Evolutionary conservation across 768 basidiomycete genomes (phyloP).

Genomic region (Rhodotorula sphaerocarpa): DNA sequence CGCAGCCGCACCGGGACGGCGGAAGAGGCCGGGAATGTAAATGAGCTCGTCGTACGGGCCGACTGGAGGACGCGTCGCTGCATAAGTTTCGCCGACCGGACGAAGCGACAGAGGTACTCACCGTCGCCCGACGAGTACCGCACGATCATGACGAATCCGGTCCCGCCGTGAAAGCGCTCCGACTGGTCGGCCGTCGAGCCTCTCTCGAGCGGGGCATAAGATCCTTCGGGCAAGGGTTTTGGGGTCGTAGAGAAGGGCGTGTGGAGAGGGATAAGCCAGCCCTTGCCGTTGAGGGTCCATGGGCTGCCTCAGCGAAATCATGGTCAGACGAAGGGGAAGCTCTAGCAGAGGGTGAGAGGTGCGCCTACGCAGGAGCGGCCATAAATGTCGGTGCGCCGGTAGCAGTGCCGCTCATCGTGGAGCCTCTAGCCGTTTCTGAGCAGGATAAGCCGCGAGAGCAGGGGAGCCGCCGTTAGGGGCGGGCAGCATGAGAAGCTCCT

Average conservation of each 20-base stretch:
- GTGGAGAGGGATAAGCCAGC: constrained; percentile 21
- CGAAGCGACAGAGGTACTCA: neutral
- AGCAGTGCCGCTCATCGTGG: no score
- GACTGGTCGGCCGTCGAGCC: constrained; percentile 3
- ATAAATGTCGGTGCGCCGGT: no score
- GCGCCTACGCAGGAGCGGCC: no score
- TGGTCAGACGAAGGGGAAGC: no score
- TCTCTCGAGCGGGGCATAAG: constrained; percentile 6
- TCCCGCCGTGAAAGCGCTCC: constrained; percentile 8
- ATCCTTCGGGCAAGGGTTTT: neutral
- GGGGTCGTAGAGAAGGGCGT: constrained; percentile 11
- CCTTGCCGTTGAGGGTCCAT: constrained; percentile 15
- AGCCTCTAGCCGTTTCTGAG: no score
- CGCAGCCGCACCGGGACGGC: neutral
- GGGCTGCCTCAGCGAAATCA: no score
- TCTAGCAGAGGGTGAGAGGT: no score
- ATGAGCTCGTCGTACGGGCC: constrained; percentile 26
- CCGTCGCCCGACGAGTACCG: constrained; percentile 1
- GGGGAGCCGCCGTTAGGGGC: no score
- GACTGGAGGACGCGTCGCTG: neutral
- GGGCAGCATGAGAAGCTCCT: no score
- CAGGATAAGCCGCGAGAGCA: no score
- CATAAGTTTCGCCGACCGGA: neutral
- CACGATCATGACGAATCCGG: constrained; percentile 14
- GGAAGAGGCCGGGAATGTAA: constrained; percentile 15